phyloP scores from a whole-genome alignment of 75 land plant genomes.

The Pinus albicaulis region DNA sequence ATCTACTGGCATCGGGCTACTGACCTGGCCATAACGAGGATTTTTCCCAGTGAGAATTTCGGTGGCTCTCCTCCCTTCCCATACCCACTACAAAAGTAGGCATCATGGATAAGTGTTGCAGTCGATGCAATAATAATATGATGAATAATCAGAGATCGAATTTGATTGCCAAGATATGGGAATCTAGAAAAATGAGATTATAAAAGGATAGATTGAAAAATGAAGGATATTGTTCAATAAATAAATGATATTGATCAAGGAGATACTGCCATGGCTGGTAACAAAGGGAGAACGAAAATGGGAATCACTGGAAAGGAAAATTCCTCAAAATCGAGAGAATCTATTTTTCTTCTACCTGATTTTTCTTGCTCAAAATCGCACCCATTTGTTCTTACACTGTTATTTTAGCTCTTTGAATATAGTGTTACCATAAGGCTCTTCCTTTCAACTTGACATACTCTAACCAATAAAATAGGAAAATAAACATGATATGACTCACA shows the following conservation, averaged over 20 bases:
- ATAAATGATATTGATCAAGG: too few species aligned
- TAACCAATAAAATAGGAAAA: neutral
- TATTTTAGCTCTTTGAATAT: neutral
- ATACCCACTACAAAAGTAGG: too few species aligned
- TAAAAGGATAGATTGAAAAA: too few species aligned
- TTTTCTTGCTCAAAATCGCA: neutral
- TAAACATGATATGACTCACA: neutral
- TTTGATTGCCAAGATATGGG: neutral
- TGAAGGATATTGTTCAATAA: too few species aligned
- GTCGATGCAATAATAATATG: neutral
- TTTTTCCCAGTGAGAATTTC: too few species aligned
- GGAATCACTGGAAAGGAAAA: neutral
- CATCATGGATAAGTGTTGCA: too few species aligned
- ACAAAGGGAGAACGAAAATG: too few species aligned
- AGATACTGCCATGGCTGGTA: too few species aligned
- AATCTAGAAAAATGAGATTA: too few species aligned
- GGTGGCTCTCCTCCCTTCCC: too few species aligned
- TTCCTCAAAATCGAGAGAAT: neutral
- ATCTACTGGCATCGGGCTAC: too few species aligned
- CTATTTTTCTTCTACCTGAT: neutral
- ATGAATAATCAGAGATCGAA: neutral
- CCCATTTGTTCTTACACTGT: neutral
- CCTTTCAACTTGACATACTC: neutral
- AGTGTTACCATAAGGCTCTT: neutral
- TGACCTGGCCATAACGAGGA: too few species aligned